These are phyloP conservation scores for Lactarius sp. DNA, from an alignment of 768 basidiomycete species.

Conservation along the genomic window DNA sequence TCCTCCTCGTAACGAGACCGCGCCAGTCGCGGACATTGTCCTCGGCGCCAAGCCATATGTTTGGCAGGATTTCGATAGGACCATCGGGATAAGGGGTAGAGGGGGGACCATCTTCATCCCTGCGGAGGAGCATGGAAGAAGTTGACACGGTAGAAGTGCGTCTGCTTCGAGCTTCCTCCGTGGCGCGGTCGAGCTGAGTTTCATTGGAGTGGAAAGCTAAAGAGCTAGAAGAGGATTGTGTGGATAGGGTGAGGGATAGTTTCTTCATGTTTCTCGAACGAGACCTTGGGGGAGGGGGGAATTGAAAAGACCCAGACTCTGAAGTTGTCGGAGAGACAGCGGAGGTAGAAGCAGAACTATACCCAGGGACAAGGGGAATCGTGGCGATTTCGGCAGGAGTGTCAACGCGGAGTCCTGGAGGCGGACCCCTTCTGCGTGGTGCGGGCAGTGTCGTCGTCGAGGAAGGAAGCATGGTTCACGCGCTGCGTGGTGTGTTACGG, in stretches of 20 bases:
- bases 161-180: slow-evolving; percentile 40
- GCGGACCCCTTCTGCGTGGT: slow-evolving; percentile 49
- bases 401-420: slow-evolving; percentile 55
- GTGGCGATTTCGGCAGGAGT: slow-evolving; percentile 46
- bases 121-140: slow-evolving; percentile 56
- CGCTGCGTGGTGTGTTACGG: slow-evolving; percentile 29
- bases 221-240: slow-evolving; percentile 53
- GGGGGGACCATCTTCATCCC: slow-evolving; percentile 53
- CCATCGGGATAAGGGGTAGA: slow-evolving; percentile 72
- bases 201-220: slow-evolving; percentile 38
- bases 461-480: slow-evolving; percentile 29
- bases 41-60: slow-evolving; percentile 87
- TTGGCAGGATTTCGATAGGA: slow-evolving; percentile 78
- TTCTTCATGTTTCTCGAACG: slow-evolving; percentile 69
- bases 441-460: slow-evolving; percentile 32
- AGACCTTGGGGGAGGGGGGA: slow-evolving; percentile 38
- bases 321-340: slow-evolving; percentile 49
- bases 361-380: slow-evolving; percentile 46
- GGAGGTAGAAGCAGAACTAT: slow-evolving; percentile 42
- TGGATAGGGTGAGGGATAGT: slow-evolving; percentile 62
- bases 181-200: slow-evolving; percentile 32
- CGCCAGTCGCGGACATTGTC: slow-evolving; percentile 86
- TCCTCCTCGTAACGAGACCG: slow-evolving; percentile 61
- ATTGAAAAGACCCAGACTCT: slow-evolving; percentile 49
- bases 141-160: slow-evolving; percentile 68